A percentile compares a stretch with the other conserved stretches of the same genome.
phyloP scores from a whole-genome alignment of 768 basidiomycete species.

The Suillus tomentosus region DNA sequence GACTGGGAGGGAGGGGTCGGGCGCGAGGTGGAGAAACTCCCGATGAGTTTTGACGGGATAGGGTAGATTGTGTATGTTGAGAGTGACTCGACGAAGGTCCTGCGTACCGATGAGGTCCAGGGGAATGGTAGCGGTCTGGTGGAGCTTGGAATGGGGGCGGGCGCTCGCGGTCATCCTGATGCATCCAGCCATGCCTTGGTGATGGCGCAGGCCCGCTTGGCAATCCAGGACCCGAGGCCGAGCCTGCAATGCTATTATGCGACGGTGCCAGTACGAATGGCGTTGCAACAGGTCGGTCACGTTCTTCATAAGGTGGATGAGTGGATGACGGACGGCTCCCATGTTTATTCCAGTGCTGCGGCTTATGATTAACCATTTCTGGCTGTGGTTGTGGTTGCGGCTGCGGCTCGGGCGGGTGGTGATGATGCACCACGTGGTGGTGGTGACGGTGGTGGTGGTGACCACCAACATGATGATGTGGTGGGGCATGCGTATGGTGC shows the following conservation, averaged over 20 bases:
- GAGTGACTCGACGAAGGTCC: slow-evolving; percentile 7
- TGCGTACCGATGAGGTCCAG: slow-evolving; percentile 24
- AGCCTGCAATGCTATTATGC: slow-evolving; percentile 35
- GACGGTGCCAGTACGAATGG: slow-evolving; percentile 56
- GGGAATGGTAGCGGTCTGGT: slow-evolving; percentile 31
- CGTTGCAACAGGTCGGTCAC: slow-evolving; percentile 54
- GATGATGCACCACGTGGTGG: slow-evolving; percentile 50
- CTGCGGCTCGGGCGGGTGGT: slow-evolving; percentile 39
- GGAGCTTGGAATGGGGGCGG: slow-evolving; percentile 30
- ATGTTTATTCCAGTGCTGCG: slow-evolving; percentile 32
- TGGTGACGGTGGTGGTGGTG: slow-evolving; percentile 51
- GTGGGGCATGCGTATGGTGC: slow-evolving; percentile 30
- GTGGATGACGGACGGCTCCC: slow-evolving; percentile 42
- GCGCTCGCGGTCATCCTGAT: slow-evolving; percentile 31
- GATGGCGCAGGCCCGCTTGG: slow-evolving; percentile 36
- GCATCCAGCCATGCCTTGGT: slow-evolving; percentile 43
- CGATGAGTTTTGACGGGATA: slow-evolving; percentile 16
- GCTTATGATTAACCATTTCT: slow-evolving; percentile 30
- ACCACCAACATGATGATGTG: slow-evolving; percentile 29
- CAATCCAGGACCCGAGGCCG: slow-evolving; percentile 20
- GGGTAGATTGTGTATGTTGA: slow-evolving; percentile 7
- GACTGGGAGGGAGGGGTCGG: slow-evolving; percentile 29
- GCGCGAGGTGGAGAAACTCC: slow-evolving; percentile 40
- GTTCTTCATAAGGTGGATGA: slow-evolving; percentile 45
- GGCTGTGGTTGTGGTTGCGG: slow-evolving; percentile 28